These are phyloP conservation scores for Pyronema omphalodes DNA, from an alignment of 495 filamentous ascomycete genomes.

Conservation along the genomic window DNA sequence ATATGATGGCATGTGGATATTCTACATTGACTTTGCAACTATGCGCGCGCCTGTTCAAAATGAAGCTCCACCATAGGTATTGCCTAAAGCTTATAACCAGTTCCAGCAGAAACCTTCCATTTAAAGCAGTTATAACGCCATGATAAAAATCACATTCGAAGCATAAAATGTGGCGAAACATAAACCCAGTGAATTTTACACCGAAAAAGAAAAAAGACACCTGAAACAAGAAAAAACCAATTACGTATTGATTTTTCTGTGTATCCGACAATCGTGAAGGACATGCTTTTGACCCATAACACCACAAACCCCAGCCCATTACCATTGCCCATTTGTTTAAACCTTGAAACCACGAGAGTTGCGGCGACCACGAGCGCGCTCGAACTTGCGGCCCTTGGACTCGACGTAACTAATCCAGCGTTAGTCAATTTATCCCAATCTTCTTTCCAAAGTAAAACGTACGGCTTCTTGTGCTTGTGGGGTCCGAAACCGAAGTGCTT, in stretches of 20 bases:
- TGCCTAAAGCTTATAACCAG: too few relatives aligned
- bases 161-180: neutral
- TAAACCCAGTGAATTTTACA: neutral
- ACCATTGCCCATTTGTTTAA: conserved; percentile 31
- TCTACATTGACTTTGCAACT: too few relatives aligned
- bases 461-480: conserved; percentile 77
- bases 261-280: conserved; percentile 5
- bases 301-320: neutral
- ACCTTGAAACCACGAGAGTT: conserved; percentile 97
- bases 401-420: conserved; percentile 55
- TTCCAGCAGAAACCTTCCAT: too few relatives aligned
- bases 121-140: too few relatives aligned
- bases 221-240: neutral
- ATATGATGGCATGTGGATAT: too few relatives aligned
- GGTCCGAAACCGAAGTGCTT: conserved; percentile 98
- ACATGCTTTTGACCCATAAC: conserved; percentile 3
- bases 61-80: too few relatives aligned
- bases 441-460: conserved; percentile 21
- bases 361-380: conserved; percentile 92
- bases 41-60: too few relatives aligned
- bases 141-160: too few relatives aligned
- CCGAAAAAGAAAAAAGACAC: neutral
- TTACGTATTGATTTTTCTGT: conserved; percentile 1
- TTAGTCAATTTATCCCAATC: neutral
- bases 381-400: conserved; percentile 99